phyloP scores from a whole-genome alignment of 495 filamentous ascomycete genomes.

The Daldinia loculata region DNA sequence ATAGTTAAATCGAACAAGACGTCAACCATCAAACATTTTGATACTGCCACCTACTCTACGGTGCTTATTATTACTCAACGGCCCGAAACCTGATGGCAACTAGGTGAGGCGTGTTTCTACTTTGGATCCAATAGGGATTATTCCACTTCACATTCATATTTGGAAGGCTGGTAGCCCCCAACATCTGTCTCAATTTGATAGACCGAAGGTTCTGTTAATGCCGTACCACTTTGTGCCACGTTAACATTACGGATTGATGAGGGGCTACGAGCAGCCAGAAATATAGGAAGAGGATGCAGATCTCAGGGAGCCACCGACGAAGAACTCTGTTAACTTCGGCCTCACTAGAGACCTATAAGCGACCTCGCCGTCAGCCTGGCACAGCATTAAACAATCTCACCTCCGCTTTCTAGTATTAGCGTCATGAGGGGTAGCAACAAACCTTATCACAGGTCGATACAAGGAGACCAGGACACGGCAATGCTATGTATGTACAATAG shows the following conservation, averaged over 20 bases:
- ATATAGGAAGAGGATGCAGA: conserved; percentile 16
- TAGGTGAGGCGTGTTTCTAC: conserved; percentile 7
- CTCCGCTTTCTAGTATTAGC: conserved; percentile 41
- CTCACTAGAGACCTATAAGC: conserved; percentile 21
- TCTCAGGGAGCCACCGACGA: conserved; percentile 13
- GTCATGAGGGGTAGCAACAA: conserved; percentile 42
- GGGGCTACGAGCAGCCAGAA: conserved; percentile 10
- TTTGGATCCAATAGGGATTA: conserved; percentile 14
- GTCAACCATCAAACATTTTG: background rate
- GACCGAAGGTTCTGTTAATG: conserved; percentile 16
- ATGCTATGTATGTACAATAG: conserved; percentile 20
- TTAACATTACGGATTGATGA: conserved; percentile 6
- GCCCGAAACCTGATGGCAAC: conserved; percentile 17
- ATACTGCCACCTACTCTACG: background rate
- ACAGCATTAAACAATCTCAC: conserved; percentile 36
- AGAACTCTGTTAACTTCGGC: conserved; percentile 18
- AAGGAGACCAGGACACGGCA: conserved; percentile 28
- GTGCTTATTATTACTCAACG: conserved; percentile 13
- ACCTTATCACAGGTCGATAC: conserved; percentile 39
- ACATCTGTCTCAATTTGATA: conserved; percentile 29
- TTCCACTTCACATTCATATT: conserved; percentile 6
- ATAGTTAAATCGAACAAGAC: conserved; percentile 5
- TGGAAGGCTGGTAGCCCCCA: conserved; percentile 31
- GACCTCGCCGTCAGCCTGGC: conserved; percentile 37
- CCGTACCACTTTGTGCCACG: conserved; percentile 9